Evolutionary conservation across 1,139 yeast species (phyloP), one percentile per base, ranked within the genome.

Genomic region (Chernovozyma aurita): DNA sequence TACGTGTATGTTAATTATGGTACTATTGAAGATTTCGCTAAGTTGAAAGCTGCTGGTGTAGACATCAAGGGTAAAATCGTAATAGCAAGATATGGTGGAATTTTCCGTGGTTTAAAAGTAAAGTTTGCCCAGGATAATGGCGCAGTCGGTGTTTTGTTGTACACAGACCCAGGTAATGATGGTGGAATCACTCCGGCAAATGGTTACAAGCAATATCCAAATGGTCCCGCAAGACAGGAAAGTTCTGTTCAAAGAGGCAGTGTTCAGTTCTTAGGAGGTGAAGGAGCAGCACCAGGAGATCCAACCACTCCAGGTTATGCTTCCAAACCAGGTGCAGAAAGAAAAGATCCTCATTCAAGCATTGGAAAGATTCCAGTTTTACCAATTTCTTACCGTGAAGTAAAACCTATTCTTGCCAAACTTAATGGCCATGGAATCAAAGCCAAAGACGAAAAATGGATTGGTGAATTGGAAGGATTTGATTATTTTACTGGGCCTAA

Each of bases 281-380:
- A 70, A 4, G 70, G 69, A 9, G 53, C 67, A 13, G 57, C 70
- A 31, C 95, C 95, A 1, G 96, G 96, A 34, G 96, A 88, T 53
- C 96, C 96, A 29, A 79, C 95, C 2, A 83, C 95, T 3, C 95
- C 95, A 16, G 92, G 92, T 1, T 80, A 78, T 49, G 80, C 94
- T 4, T 79, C 87, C 30, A 80, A 76, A 42, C 70, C 76, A 3
- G 80, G 69, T 17, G 70, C 52, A n/a, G 64, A 58, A 28, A 61
- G 75, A 38, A 42, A 58, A 38, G 73, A 67, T 35, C 76, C 76
- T 1, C 59, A 65, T 42, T 42, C 41, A 16, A 60, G 68, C 30
- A 70, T 65, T 39, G 72, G 72, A 2, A 57, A 48, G 39, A 83
- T 70, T 31, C 76, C 76, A 3, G 74, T 56, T 3, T 64, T 70